A percentile compares a stretch with the other conserved stretches of the same genome.
Evolutionary conservation across 2,329 filamentous ascomycete genomes (phyloP).

Genomic region (Sporothrix luriei): DNA sequence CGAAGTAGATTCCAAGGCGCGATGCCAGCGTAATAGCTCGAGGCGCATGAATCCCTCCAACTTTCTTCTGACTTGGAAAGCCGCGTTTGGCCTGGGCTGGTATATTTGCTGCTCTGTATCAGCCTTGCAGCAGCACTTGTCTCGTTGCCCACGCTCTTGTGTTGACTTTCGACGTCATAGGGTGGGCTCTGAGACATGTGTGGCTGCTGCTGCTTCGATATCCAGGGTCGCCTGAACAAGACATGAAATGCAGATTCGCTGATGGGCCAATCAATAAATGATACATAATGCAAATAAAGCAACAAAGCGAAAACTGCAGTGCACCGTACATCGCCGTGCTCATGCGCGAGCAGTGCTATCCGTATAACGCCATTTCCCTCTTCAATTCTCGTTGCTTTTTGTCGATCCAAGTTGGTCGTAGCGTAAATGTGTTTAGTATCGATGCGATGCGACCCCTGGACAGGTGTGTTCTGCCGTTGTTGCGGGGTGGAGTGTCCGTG

Average conservation of each 20-base stretch:
- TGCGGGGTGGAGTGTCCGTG: background rate
- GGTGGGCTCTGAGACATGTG: background rate
- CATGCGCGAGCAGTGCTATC: slow-evolving; percentile 2
- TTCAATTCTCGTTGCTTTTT: background rate
- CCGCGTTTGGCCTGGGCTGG: background rate
- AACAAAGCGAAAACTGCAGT: background rate
- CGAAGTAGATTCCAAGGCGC: background rate
- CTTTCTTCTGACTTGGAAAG: background rate
- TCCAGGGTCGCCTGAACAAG: background rate
- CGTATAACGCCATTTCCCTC: slow-evolving; percentile 23
- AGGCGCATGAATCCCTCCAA: background rate
- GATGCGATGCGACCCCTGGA: background rate
- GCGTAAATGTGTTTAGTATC: background rate
- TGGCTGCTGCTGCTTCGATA: background rate
- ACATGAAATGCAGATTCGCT: slow-evolving; percentile 19
- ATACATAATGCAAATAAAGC: background rate
- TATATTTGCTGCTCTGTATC: background rate
- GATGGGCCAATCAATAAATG: background rate
- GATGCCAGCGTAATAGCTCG: no score
- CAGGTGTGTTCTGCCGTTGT: background rate
- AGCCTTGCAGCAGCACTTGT: background rate
- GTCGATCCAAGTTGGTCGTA: background rate
- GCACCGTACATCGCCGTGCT: slow-evolving; percentile 25
- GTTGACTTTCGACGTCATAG: slow-evolving; percentile 20
- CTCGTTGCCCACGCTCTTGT: background rate